Evolutionary conservation across 768 basidiomycete species (phyloP), one percentile per base, ranked within the genome.

Genomic region (Amanita muscaria): DNA sequence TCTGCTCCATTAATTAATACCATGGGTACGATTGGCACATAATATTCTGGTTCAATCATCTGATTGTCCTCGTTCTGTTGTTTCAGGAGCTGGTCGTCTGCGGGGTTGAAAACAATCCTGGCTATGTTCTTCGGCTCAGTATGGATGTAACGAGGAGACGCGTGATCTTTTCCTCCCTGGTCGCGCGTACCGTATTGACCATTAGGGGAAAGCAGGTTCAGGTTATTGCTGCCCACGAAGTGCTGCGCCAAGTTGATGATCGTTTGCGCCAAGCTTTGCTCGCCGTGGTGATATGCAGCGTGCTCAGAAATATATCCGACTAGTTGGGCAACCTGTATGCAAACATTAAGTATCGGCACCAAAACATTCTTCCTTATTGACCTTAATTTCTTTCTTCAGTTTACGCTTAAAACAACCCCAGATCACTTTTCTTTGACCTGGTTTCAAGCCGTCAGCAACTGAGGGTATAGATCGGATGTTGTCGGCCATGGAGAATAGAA

Each of bases 401-500:
- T 97, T 97, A 45, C 88, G 80, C 65, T 88, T 96, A 74, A 97
- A 98, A 62, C 88, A 91, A 53, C 73, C 90, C 80, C 91, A 98
- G 24, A 98, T 76, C 34, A 99, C 89, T 61, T 99, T 99, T 30
- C 96, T 74, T 58, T 99, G 96, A 60, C 92, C 93, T 31, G 96
- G 94, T 64, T 99, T 99, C 46, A 99, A 69, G 35, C 96, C 96
- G 59, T 98, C 96, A 10, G 81, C 80, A 12, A 89, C 76, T 0
- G 86, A 96, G 2, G 96, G 96, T 52, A 99, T 98, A 3, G 96
- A 99, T 45, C 96, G 92, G 51, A 96, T 77, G 56, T 98, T 98
- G 59, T 99, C 96, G 3, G 96, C 96, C 90, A 98, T 97, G 1
- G 96, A 99, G 74, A 97, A 99, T 21, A 97, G 73, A 48, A 99